Percentiles rank a stretch among this genome's conserved stretches.
phyloP scores from a whole-genome alignment of 1,284 basidiomycete species.

The Ustilago xerochloae region DNA sequence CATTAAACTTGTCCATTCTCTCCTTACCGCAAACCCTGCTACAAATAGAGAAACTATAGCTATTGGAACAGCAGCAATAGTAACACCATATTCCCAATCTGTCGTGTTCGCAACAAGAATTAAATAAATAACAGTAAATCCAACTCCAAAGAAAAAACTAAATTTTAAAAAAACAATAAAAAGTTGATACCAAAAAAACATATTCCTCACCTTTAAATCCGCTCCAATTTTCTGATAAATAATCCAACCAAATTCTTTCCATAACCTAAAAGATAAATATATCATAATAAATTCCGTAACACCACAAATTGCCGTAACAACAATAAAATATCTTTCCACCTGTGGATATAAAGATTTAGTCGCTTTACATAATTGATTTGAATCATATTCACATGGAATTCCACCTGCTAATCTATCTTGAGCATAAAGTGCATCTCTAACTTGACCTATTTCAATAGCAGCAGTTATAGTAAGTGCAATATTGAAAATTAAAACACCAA shows the following conservation, averaged over 20 bases:
- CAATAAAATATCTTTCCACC: conserved; percentile 52
- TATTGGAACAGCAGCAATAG: conserved; percentile 58
- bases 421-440: conserved; percentile 45
- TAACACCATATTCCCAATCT: conserved; percentile 56
- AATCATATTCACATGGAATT: conserved; percentile 34
- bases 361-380: conserved; percentile 27
- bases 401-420: conserved; percentile 40
- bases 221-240: conserved; percentile 63
- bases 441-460: conserved; percentile 56
- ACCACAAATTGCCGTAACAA: conserved; percentile 50
- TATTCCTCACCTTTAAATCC: conserved; percentile 45
- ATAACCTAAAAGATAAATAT: conserved; percentile 48
- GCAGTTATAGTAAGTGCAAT: conserved; percentile 56
- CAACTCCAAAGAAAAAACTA: conserved; percentile 59
- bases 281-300: conserved; percentile 48
- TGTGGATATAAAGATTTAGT: conserved; percentile 40
- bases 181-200: conserved; percentile 61
- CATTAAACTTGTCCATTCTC: conserved; percentile 57
- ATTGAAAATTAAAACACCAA: conserved; percentile 60
- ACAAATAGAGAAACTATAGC: conserved; percentile 52
- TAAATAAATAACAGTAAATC: conserved; percentile 56
- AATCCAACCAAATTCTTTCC: conserved; percentile 61
- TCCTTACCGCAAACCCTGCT: conserved; percentile 51
- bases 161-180: conserved; percentile 63
- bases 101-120: conserved; percentile 55